Base-by-base conservation (phyloP, 208 protist species). In the Trypanosomatidae sp. region DNA sequence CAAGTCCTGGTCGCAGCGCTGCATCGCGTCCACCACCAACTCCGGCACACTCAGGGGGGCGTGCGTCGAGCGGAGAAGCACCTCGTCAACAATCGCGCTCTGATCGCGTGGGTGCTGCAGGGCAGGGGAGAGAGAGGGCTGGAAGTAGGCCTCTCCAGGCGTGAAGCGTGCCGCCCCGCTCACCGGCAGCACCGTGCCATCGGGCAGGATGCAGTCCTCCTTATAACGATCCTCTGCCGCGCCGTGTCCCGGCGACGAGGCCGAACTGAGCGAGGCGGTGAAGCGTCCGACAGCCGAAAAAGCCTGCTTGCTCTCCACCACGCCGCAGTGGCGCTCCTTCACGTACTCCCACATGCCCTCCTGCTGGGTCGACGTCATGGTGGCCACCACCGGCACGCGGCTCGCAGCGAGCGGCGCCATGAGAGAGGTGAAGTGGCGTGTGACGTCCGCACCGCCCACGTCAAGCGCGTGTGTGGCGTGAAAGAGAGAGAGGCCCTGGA, bases 401-500 rank as follows among this genome's bases (percentile, higher is more conserved):
- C 67, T 80, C 17, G 41, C 62, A 4, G 65, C 55, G 3, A 75
- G 43, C 1, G 69, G 28, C 5, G 75, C 30, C 69, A 80, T 70
- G 55, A 80, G 69, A 12, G 75, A 80, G 41, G 74, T 60, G 50
- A 90, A 80, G 65, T 85, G 74, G 12, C 66, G 60, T 0, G 95
- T 98, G 43, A 94, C 71, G 56, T 93, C 86, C 8, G 66, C 52
- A 15, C 97, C 97, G 49, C 88, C 95, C 28, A 98, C 52, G n/a
- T 92, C 79, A 4, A 98, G 69, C 58, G 83, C 80, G 64, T 91
- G 83, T 12, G 89, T 96, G 19, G 95, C 91, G 80, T 99, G 96
- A 76, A 97, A 97, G 33, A 98, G 86, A 6, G 93, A 86, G 50
- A 95, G 93, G 58, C 98, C 97, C 83, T 99, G 98, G 87, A 99